A percentile compares a stretch with the other conserved stretches of the same genome.
Conservation (phyloP, 139 green algal species). For the Klebsormidium nitens region DNA sequence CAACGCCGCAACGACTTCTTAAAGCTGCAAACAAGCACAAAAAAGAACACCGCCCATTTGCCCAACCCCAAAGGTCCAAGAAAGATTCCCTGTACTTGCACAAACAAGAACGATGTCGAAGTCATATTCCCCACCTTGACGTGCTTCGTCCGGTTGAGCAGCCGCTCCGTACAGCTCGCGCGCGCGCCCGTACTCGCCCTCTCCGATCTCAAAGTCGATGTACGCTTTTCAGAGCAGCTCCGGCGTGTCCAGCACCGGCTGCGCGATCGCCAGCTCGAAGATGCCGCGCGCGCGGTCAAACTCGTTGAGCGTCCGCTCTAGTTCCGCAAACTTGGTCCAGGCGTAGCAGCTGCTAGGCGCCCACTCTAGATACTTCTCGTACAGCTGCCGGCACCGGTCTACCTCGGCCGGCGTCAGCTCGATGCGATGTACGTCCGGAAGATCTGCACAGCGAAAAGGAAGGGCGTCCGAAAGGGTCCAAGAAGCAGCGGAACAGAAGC, state of each 20-base stretch:
- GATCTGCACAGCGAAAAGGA: slow-evolving; percentile 22
- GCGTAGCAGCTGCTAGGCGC: slow-evolving; percentile 61
- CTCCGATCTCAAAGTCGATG: slow-evolving; percentile 95
- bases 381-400: slow-evolving; percentile 86
- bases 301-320: slow-evolving; percentile 84
- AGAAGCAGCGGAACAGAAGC: too few relatives aligned
- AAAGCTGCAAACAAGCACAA: too few relatives aligned
- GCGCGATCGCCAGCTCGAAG: slow-evolving; percentile 89
- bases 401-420: slow-evolving; percentile 89
- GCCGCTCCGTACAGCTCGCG: slow-evolving; percentile 89
- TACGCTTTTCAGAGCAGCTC: slow-evolving; percentile 97
- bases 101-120: too few relatives aligned
- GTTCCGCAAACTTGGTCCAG: slow-evolving; percentile 73
- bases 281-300: slow-evolving; percentile 70
- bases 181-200: slow-evolving; percentile 66
- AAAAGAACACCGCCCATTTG: too few relatives aligned
- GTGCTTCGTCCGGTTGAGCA: slow-evolving; percentile 92
- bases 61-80: too few relatives aligned
- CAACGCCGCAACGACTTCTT: too few relatives aligned
- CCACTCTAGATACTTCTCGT: slow-evolving; percentile 93
- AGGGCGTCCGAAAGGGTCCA: too few relatives aligned
- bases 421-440: slow-evolving; percentile 93
- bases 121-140: slow-evolving; percentile 72
- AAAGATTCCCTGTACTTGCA: too few relatives aligned
- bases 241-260: slow-evolving; percentile 90